Evolutionary conservation across 106 monocot species (phyloP).

Genomic region (Allium fistulosum): DNA sequence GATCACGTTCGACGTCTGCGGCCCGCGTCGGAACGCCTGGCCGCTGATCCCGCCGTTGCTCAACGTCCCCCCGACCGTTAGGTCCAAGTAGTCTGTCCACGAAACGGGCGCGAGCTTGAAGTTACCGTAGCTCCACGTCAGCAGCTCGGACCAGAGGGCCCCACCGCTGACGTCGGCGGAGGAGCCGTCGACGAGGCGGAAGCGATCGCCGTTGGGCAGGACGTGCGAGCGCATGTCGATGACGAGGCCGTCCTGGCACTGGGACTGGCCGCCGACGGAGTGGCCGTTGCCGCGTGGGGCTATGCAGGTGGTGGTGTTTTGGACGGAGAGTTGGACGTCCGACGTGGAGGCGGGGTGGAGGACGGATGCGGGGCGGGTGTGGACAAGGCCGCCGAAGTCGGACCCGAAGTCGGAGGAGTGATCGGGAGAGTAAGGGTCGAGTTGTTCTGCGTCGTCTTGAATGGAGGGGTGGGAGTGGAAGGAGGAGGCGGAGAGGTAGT

Average conservation of each 20-base stretch:
- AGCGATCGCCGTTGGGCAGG: constrained; percentile 11
- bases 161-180: constrained; percentile 55
- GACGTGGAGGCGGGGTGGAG: constrained; percentile 28
- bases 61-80: constrained; percentile 88
- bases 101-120: constrained; percentile 53
- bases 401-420: background rate
- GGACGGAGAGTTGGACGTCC: background rate
- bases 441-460: background rate
- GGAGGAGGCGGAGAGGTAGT: background rate
- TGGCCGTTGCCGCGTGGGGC: constrained; percentile 82
- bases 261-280: constrained; percentile 66
- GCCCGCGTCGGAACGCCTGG: constrained; percentile 71
- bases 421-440: background rate
- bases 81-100: constrained; percentile 86
- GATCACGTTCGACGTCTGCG: constrained; percentile 68
- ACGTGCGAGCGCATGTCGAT: constrained; percentile 55
- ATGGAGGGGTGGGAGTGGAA: background rate
- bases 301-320: constrained; percentile 16
- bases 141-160: constrained; percentile 62
- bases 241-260: constrained; percentile 49
- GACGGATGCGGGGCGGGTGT: constrained; percentile 27
- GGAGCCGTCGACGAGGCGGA: background rate
- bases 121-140: constrained; percentile 30
- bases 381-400: constrained; percentile 57
- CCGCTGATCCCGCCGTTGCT: constrained; percentile 90